phyloP scores from a whole-genome alignment of 2,329 filamentous ascomycete species.

The Xylariales sp. region DNA sequence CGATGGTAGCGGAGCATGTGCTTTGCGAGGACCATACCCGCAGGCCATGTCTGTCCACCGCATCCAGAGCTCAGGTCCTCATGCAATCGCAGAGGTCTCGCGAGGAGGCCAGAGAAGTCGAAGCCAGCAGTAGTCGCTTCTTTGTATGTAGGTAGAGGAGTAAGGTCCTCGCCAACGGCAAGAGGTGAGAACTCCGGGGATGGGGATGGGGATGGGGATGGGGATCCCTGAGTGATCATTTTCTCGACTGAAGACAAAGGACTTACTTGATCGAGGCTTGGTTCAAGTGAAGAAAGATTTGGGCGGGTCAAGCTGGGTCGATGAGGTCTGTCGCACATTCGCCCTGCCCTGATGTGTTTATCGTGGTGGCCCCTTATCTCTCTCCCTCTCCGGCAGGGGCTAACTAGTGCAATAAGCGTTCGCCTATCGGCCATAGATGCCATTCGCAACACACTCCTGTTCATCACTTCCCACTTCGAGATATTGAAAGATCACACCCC shows the following conservation, averaged over 20 bases:
- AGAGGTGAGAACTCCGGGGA: conserved; percentile 48
- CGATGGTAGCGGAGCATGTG: conserved; percentile 76
- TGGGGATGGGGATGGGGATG: too few species aligned
- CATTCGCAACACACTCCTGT: not conserved
- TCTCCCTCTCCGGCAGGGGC: conserved; percentile 6
- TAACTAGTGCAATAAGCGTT: conserved; percentile 2
- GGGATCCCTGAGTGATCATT: too few species aligned
- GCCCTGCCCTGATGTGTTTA: too few species aligned
- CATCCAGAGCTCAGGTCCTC: conserved; percentile 86
- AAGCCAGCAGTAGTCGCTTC: conserved; percentile 45
- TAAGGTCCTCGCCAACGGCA: conserved; percentile 48
- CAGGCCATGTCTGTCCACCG: conserved; percentile 91
- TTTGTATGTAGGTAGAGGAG: conserved; percentile 58
- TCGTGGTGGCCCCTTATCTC: too few species aligned
- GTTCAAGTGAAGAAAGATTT: too few species aligned
- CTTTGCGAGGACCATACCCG: conserved; percentile 80
- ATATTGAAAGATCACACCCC: not conserved
- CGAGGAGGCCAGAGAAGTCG: conserved; percentile 70
- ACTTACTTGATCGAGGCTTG: too few species aligned
- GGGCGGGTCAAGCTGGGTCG: too few species aligned
- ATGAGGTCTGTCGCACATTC: too few species aligned
- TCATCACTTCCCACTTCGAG: conserved; percentile 1
- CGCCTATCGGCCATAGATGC: conserved; percentile 7
- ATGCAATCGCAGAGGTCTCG: conserved; percentile 66
- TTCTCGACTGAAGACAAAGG: too few species aligned